Evolutionary conservation across 2,329 filamentous ascomycete genomes (phyloP).

Genomic region (Madurella fahalii): DNA sequence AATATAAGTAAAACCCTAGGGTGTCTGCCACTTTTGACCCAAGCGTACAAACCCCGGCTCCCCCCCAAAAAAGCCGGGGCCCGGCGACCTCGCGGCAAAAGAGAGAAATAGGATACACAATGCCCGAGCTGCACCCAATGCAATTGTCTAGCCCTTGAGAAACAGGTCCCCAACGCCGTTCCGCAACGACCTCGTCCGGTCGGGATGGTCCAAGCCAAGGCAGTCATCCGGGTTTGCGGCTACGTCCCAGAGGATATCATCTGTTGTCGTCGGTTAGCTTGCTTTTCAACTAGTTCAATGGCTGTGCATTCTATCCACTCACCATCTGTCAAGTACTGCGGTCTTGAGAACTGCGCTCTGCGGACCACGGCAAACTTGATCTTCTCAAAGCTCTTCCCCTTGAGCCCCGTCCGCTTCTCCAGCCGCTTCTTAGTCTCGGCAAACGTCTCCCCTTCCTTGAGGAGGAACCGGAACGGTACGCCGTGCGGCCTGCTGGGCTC

Average conservation of each 20-base stretch:
- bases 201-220: slow-evolving; percentile 62
- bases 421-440: slow-evolving; percentile 91
- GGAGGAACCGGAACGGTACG: slow-evolving; percentile 83
- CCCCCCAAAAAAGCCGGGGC: too few relatives aligned
- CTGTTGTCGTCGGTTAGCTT: slow-evolving; percentile 37
- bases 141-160: slow-evolving; percentile 37
- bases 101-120: background rate
- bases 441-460: slow-evolving; percentile 83
- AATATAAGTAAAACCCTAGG: background rate
- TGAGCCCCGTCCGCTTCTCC: slow-evolving; percentile 86
- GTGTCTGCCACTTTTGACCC: slow-evolving; percentile 3
- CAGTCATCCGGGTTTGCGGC: slow-evolving; percentile 54
- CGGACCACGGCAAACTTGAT: slow-evolving; percentile 88
- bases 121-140: background rate
- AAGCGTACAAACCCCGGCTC: too few relatives aligned
- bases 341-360: slow-evolving; percentile 68
- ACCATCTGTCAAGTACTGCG: slow-evolving; percentile 86
- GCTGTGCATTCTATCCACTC: slow-evolving; percentile 34
- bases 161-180: slow-evolving; percentile 63
- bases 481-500: slow-evolving; percentile 82
- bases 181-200: slow-evolving; percentile 54
- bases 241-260: slow-evolving; percentile 55
- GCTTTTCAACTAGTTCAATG: too few relatives aligned
- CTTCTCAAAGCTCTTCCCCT: slow-evolving; percentile 97
- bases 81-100: too few relatives aligned